phyloP scores from a whole-genome alignment of 441 rosid genomes.

The Francoa sonchifolia region DNA sequence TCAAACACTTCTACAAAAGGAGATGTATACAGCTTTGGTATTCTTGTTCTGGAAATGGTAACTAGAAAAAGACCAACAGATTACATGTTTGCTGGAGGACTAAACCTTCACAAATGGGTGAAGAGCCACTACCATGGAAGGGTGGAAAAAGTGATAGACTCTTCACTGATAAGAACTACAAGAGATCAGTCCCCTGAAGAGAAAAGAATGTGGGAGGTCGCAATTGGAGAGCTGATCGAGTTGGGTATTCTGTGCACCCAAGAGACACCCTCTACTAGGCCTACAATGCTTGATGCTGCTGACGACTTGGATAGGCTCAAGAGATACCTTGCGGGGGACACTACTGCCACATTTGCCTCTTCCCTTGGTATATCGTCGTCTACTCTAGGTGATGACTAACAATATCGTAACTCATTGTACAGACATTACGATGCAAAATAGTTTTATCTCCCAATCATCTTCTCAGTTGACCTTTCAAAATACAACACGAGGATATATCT shows the following conservation, averaged over 20 bases:
- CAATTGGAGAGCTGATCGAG: slow-evolving; percentile 31
- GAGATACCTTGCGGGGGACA: slow-evolving; percentile 38
- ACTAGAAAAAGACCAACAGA: slow-evolving; percentile 29
- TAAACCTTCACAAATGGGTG: slow-evolving; percentile 29
- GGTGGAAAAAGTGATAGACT: slow-evolving; percentile 30
- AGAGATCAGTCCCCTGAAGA: slow-evolving; percentile 30
- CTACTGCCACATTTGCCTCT: slow-evolving; percentile 33
- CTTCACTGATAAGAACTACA: slow-evolving; percentile 25
- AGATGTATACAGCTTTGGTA: slow-evolving; percentile 34
- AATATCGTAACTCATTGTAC: slow-evolving; percentile 1
- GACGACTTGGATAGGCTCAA: slow-evolving; percentile 42
- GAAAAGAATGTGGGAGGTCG: slow-evolving; percentile 42
- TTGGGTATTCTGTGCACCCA: slow-evolving; percentile 50
- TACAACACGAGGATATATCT: too few species aligned
- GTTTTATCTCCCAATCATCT: too few species aligned
- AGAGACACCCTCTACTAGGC: slow-evolving; percentile 36
- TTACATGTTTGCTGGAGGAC: slow-evolving; percentile 22
- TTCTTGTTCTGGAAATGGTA: slow-evolving; percentile 30
- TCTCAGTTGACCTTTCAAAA: too few species aligned
- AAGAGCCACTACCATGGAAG: slow-evolving; percentile 28
- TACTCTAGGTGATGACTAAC: slow-evolving; percentile 24
- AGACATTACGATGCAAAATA: slow-evolving; percentile 1
- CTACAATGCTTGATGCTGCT: slow-evolving; percentile 52
- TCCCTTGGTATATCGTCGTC: slow-evolving; percentile 44
- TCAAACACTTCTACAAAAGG: slow-evolving; percentile 22